Conservation (phyloP, 345 rosid species). For the Lumnitzera racemosa region DNA sequence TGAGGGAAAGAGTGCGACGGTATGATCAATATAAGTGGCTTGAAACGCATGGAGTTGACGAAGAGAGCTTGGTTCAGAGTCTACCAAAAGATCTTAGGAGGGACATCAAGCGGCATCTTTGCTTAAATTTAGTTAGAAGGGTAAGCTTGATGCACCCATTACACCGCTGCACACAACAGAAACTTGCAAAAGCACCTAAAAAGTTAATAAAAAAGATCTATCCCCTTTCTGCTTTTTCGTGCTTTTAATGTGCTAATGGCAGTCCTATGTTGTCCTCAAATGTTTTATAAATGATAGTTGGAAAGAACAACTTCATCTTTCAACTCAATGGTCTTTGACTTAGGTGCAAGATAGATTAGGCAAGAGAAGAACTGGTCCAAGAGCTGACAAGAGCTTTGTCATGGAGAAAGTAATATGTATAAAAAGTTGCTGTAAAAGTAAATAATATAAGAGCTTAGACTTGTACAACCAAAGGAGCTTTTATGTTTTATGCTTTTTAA, state of each 20-base stretch:
- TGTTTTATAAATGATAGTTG: background rate
- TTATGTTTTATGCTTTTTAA: no score
- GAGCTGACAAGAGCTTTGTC: no score
- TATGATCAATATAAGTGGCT: slow-evolving; percentile 76
- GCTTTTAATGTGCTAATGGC: no score
- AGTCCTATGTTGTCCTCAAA: no score
- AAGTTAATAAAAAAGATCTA: background rate
- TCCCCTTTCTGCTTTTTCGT: no score
- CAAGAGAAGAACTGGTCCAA: no score
- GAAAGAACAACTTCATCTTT: background rate
- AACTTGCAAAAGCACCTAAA: background rate
- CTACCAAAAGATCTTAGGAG: slow-evolving; percentile 84
- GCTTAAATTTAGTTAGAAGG: slow-evolving; percentile 76
- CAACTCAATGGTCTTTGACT: no score
- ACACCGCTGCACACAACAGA: background rate
- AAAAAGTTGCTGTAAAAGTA: no score
- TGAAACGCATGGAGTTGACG: slow-evolving; percentile 73
- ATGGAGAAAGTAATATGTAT: no score
- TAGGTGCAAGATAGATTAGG: no score
- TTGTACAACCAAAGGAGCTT: no score
- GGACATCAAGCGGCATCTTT: slow-evolving; percentile 84
- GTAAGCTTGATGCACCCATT: slow-evolving; percentile 26
- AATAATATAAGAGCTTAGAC: no score
- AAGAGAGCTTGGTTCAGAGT: slow-evolving; percentile 61
- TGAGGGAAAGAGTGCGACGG: slow-evolving; percentile 57